Base-by-base conservation (phyloP, 2,329 filamentous ascomycete species). In the Colletotrichum echinochloae region DNA sequence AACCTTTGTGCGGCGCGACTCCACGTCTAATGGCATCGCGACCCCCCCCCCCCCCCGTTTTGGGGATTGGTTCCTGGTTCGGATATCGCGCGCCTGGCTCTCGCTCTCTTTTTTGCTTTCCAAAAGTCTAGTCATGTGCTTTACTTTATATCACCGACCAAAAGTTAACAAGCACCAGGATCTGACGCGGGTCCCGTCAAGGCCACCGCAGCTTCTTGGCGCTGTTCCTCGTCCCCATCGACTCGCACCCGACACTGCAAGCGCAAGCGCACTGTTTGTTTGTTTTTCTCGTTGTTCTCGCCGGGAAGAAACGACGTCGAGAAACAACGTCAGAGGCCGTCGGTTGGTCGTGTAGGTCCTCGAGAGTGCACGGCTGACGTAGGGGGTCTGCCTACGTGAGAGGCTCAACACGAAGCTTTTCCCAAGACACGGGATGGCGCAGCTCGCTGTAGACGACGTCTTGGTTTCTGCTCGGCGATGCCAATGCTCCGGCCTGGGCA, bases 401-500 rank as follows among this genome's bases (percentile, higher is more conserved):
- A 60, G 48, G 56, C 56, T 70, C 20, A 20, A 39, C 20, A 9
- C 41, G 37, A 60, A 49, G 63, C 20, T 55, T 59, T 48, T 20
- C 28, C 26, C 16, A 26, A 68, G 64, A 57, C 37, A 2, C 16
- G 12, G 28, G 37, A 37, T 62, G 28, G 48, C 59, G 28, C 44
- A 20, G 5, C 59, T 8, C 39, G 33, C 16, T n/a, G 8, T n/a
- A 39, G 51, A 54, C 26, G 39, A 56, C 62, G 26, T 44, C n/a
- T 46, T 33, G 57, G 33, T 37, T 48, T 2, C 26, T 26, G 41
- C 68, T 71, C 68, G 68, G 68, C 68, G 57, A 68, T 68, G 37
- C 51, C 46, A 63, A 71, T 68, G 57, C 44, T 67, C 65, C 68
- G 64, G 41, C 65, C 65, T 70, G 46, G 68, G 64, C 68, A 62